Base-by-base conservation (phyloP, 805 yeast species). In the Sungouiella thailandica region DNA sequence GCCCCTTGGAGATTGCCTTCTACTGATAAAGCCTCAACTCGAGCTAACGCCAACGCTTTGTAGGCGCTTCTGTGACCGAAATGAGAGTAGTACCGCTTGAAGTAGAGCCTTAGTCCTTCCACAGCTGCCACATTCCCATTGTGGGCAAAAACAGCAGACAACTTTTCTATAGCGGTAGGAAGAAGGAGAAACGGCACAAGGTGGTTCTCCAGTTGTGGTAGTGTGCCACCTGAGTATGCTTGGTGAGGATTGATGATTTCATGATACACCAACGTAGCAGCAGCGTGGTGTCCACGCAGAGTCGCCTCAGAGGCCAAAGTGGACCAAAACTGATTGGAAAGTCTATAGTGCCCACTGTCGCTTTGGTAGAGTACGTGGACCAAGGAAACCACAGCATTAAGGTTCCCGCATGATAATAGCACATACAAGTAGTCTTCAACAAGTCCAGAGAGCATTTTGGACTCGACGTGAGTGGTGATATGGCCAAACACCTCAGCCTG, bases 251-350 rank as follows among this genome's bases (percentile, higher is more conserved):
- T 60, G 3, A 66, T 49, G 7, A 66, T 34, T 26, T 61, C 59
- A 40, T 66, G 68, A 38, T 55, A 66, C 2, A 62, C 48, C 28
- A 63, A 35, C 4, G 49, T 44, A 1, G 67, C 64, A 0, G 70
- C 62, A 4, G 47, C 36, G 32, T 55, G 51, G 40, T 60, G 49
- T 8, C 48, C 38, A 11, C 15, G 23, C 10, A 52, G 52, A 23
- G 57, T 44, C 1, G 57, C 57, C 18, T 53, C 31, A 7, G 55
- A 39, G 0, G 58, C 28, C 23, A 52, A 56, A 3, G 38, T 28
- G 2, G 65, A 51, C 71, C 71, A 66, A 17, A 58, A 23, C 36
- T 65, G 62, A 38, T 58, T 53, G 15, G 63, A 52, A 17, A 61
- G 37, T 9, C 20, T 32, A 30, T 52, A 49, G 9, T 39, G 30